A percentile compares a stretch with the other conserved stretches of the same genome.
Conservation (phyloP, 495 filamentous ascomycete genomes). For the Talaromyces thailandensis region DNA sequence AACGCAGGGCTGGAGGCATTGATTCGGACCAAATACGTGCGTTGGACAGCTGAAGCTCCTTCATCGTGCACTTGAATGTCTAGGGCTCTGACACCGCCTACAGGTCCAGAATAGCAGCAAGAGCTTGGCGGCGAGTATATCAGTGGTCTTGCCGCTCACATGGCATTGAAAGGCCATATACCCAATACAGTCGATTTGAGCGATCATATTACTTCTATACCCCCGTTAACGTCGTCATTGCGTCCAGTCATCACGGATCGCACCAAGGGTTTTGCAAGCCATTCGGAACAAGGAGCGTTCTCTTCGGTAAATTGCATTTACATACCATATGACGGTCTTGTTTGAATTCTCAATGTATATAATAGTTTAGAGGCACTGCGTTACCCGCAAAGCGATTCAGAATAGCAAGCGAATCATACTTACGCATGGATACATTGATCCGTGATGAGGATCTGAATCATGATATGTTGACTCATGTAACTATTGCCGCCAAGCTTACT, state of each 20-base stretch:
- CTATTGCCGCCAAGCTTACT: no score
- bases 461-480: not conserved
- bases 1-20: conserved; percentile 9
- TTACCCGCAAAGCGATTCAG: not conserved
- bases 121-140: not conserved
- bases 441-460: not conserved
- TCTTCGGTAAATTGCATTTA: not conserved
- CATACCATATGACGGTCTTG: not conserved
- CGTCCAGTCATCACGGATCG: not conserved
- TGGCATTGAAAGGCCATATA: not conserved
- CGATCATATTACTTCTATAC: not conserved
- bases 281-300: not conserved
- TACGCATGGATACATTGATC: not conserved
- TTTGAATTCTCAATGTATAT: not conserved
- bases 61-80: not conserved
- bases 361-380: not conserved
- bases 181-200: not conserved
- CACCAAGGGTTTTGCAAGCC: not conserved
- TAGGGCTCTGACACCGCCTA: not conserved
- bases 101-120: conserved; percentile 7
- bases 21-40: not conserved
- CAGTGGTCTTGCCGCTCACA: not conserved
- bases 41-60: not conserved
- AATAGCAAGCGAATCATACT: not conserved
- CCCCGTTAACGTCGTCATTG: not conserved